A percentile compares a stretch with the other conserved stretches of the same genome.
These are phyloP conservation scores for Epichloe coenophiala DNA, from an alignment of 2,329 filamentous ascomycete genomes.

Conservation along the genomic window DNA sequence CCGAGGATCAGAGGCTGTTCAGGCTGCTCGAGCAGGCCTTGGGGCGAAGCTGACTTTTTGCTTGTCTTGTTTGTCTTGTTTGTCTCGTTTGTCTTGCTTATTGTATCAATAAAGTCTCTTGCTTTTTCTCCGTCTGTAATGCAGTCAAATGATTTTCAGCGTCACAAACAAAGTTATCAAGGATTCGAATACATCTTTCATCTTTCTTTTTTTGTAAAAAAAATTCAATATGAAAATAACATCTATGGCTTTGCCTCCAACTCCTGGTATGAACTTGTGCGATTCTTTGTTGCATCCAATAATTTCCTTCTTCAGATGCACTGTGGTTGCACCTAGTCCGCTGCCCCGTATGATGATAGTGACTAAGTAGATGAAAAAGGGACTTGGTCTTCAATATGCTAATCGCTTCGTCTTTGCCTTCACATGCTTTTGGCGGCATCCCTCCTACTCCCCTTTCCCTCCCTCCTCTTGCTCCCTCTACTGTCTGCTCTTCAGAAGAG, in stretches of 20 bases:
- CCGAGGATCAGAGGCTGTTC: neutral
- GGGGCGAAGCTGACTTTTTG: too few species aligned
- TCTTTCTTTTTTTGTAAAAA: neutral
- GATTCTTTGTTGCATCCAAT: neutral
- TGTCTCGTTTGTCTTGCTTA: too few species aligned
- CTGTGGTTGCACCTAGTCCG: neutral
- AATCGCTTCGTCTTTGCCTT: neutral
- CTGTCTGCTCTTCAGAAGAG: conserved; percentile 35
- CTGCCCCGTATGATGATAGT: neutral
- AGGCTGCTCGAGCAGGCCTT: too few species aligned
- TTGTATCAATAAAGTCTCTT: too few species aligned
- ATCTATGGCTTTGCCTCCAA: conserved; percentile 2
- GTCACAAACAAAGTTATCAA: too few species aligned
- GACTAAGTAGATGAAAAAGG: neutral
- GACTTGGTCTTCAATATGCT: neutral
- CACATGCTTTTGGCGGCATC: neutral
- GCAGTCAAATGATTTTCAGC: too few species aligned
- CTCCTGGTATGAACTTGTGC: neutral
- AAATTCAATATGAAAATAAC: neutral
- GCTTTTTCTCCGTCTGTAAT: too few species aligned
- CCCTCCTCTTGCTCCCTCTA: conserved; percentile 6
- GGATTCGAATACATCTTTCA: neutral
- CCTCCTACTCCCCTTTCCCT: neutral
- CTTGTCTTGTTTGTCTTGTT: too few species aligned
- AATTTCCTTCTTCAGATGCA: neutral